Evolutionary conservation across 2,329 filamentous ascomycete species (phyloP), one percentile per base, ranked within the genome.

Genomic region (Aspergillus pseudonomiae): DNA sequence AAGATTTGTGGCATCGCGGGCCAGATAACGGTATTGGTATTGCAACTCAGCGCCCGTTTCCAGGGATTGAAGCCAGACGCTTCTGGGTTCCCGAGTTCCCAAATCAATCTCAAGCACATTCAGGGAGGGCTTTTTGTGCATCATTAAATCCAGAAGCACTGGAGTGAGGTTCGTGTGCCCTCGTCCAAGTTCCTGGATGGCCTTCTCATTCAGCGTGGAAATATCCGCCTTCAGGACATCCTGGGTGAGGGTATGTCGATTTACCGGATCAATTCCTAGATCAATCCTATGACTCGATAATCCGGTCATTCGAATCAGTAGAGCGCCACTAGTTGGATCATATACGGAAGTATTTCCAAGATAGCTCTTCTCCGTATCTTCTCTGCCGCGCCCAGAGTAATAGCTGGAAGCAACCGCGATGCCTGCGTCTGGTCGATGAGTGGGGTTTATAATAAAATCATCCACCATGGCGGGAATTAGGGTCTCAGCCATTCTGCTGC

Each of bases 401-500:
- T 53, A 34, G 32, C 56, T 52, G 7, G 59, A 59, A 21, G 63
- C 56, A 12, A 65, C 28, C 1, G 60, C 56, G 5, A 63, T 43
- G 1, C 62, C 62, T 6, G 30, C 26, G 10, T 32, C 12, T 12
- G 54, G 53, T 6, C 62, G 36, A 19, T 36, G 24, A 6, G 53
- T 59, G 0, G 59, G 59, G 36, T 62, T 62, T 3, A 65, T 62
- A 21, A 65, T 48, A 16, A 65, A 19, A 28, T 65, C 60, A 26
- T 62, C 56, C 6, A 65, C 21, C n/a, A 55, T 26, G 14, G 63
- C 52, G 14, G 63, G 63, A 19, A 65, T 57, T 4, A 62, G 28
- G 1, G 57, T 30, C 16, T 59, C 56, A 3, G 39, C 36, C 24
- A 61, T 26, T 9, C 16, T 48, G 14, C 53, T 32, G 2, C 62